A percentile compares a stretch with the other conserved stretches of the same genome.
Conservation (phyloP, 805 yeast species). For the Priceomyces haplophilus region DNA sequence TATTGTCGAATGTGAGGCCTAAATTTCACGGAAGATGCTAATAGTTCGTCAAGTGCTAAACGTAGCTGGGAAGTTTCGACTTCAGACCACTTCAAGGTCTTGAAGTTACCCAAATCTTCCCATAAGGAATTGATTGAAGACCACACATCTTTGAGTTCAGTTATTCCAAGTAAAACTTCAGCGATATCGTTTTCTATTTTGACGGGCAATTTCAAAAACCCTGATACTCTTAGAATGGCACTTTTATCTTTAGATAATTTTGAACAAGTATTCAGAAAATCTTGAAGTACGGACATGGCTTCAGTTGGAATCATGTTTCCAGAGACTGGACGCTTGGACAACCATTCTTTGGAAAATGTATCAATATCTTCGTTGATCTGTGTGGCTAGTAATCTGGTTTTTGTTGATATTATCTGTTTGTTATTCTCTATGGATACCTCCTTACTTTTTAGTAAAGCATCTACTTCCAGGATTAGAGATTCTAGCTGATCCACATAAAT, state of each 20-base stretch:
- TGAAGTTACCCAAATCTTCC: slow-evolving; percentile 43
- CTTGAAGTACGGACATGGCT: slow-evolving; percentile 41
- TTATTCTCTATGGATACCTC: slow-evolving; percentile 38
- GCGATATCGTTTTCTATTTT: slow-evolving; percentile 24
- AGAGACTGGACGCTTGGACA: slow-evolving; percentile 43
- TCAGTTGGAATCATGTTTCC: slow-evolving; percentile 37
- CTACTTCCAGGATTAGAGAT: slow-evolving; percentile 42
- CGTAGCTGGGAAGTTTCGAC: slow-evolving; percentile 46
- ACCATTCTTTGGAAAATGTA: slow-evolving; percentile 46
- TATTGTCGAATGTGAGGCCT: slow-evolving; percentile 64
- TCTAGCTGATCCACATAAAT: slow-evolving; percentile 61
- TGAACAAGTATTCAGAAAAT: slow-evolving; percentile 17
- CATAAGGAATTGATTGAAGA: slow-evolving; percentile 51
- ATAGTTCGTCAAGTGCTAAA: slow-evolving; percentile 48
- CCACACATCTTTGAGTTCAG: slow-evolving; percentile 64
- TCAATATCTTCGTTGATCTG: slow-evolving; percentile 31
- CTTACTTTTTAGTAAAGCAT: slow-evolving; percentile 35
- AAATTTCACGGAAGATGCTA: slow-evolving; percentile 45
- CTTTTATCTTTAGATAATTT: slow-evolving; percentile 6
- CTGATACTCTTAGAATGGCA: slow-evolving; percentile 27
- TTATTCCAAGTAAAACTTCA: slow-evolving; percentile 45
- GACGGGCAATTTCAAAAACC: slow-evolving; percentile 31
- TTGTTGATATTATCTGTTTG: slow-evolving; percentile 39
- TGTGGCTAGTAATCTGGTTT: slow-evolving; percentile 38
- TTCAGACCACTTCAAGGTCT: slow-evolving; percentile 46